These are phyloP conservation scores for Glycine soja DNA, from an alignment of 306 rosid genomes.

Conservation along the genomic window DNA sequence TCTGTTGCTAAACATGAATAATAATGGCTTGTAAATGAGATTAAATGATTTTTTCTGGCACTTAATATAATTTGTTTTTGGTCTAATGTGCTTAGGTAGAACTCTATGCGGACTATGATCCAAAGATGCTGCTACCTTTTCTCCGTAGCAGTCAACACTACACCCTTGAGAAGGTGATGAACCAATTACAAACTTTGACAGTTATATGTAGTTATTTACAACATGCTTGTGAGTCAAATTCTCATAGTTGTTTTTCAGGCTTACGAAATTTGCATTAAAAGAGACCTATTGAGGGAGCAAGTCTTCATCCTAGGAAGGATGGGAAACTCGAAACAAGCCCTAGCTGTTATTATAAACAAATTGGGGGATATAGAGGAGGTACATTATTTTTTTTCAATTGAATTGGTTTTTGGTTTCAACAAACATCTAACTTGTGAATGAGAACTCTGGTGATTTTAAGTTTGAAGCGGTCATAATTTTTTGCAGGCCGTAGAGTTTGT, in stretches of 20 bases:
- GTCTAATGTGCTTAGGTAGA: conserved; percentile 69
- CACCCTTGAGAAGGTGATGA: conserved; percentile 86
- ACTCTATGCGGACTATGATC: conserved; percentile 95
- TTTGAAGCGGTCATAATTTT: conserved; percentile 48
- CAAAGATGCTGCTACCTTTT: conserved; percentile 91
- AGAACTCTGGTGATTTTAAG: conserved; percentile 35
- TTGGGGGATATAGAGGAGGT: conserved; percentile 97
- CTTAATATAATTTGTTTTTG: conserved; percentile 35
- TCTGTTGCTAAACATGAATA: conserved; percentile 32
- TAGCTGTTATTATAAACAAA: conserved; percentile 79
- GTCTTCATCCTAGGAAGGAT: conserved; percentile 96
- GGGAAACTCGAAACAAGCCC: conserved; percentile 94
- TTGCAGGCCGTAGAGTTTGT: conserved; percentile 89
- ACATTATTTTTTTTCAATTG: conserved; percentile 46
- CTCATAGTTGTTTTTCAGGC: conserved; percentile 67
- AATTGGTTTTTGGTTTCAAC: conserved; percentile 44
- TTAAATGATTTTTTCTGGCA: conserved; percentile 34
- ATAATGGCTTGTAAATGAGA: conserved; percentile 4
- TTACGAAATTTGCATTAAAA: conserved; percentile 75
- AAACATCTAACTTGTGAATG: conserved; percentile 29
- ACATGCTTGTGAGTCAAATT: conserved; percentile 39
- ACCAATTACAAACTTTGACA: conserved; percentile 40
- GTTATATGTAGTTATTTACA: neutral
- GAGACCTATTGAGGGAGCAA: conserved; percentile 84
- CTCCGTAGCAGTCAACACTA: conserved; percentile 98